Evolutionary conservation across 352 stramenopile genomes (phyloP), one percentile per base, ranked within the genome.

Genomic region (Phytophthora tubulina): DNA sequence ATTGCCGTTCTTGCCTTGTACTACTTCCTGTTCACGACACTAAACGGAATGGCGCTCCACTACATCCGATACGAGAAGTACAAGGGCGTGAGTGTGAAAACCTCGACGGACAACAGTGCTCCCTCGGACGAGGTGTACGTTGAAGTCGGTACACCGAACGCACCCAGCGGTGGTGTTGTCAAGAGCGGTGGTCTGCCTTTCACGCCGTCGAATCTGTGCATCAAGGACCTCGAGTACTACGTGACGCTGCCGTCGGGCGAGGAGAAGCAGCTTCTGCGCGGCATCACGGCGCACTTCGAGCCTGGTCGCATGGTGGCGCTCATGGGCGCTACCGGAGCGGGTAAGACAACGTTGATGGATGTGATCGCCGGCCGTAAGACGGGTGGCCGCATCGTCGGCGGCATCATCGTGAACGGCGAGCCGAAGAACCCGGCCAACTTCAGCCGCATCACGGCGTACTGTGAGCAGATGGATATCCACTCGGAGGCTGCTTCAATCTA

Each of bases 321-420:
- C 14, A 95, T 95, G 86, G 87, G 87, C 0, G 77, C 83, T 0
- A 88, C 72, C 11, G 87, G 86, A 51, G 87, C 86, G 15, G 80
- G 82, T 54, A 90, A 90, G 56, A 88, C 79, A 10, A 90, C 82
- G 15, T 68, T 90, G 21, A 86, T 90, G 78, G 82, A 90, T 33
- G 79, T 90, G 27, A 81, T 90, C 17, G 80, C 82, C 14, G 82
- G 82, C 14, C 76, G 82, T 9, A 90, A 90, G 73, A 86, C 80
- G 0, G 82, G 76, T 51, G 82, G 82, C 1, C 80, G 81, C 27
- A 81, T 98, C 38, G 77, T 81, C 31, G 95, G 95, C 21, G 77
- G 97, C 8, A 89, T 98, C 55, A 77, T 81, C 17, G 74, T 98
- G 30, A 98, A 98, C 75, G 96, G 96, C 31, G 88, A 95, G 59